Base-by-base conservation (phyloP, 257 asterid genomes). In the Plantago ovata region DNA sequence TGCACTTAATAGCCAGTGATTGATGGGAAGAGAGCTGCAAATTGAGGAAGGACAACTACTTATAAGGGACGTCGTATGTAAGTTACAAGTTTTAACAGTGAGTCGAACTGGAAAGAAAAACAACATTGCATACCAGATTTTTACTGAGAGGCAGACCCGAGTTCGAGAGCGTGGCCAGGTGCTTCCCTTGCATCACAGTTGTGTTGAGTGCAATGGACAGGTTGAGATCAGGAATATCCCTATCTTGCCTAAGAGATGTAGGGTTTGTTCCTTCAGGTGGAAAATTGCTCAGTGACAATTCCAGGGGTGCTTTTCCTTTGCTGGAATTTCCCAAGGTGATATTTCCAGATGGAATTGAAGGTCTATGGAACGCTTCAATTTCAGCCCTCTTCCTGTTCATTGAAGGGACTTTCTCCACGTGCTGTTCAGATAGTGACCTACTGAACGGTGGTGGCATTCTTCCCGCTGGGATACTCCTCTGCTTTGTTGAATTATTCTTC, bases 231-330 rank as follows among this genome's bases (percentile, higher is more conserved):
- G 84, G 87, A 69, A 81, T 75, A 53, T 55, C 63, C 59, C 76
- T 57, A 36, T 16, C 53, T 47, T 69, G 56, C 62, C 52, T 46
- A 48, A 47, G 15, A 50, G 71, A 65, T 41, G 57, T 57, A 38
- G 71, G 63, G 40, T 15, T 60, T 52, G 64, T 67, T 58, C 77
- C 84, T 20, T 56, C 33, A 42, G 61, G 63, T 24, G 47, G 43
- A 62, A 48, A 81, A 77, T 79, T 81, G 71, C 70, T 62, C 53
- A 82, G 72, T 13, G 97, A 79, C 60, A 84, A 84, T 70, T 82
- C 92, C 72, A 78, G 60, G 13, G 72, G 77, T 50, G 60, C 75
- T 28, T 74, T 72, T 51, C 52, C 73, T 66, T 66, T 47, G 38
- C 60, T 61, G 66, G 59, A 44, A 73, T 79, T 81, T 59, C 69